A percentile compares a stretch with the other conserved stretches of the same genome.
Evolutionary conservation across 2,329 filamentous ascomycete species (phyloP).

Genomic region (Aspergillus neoniger): DNA sequence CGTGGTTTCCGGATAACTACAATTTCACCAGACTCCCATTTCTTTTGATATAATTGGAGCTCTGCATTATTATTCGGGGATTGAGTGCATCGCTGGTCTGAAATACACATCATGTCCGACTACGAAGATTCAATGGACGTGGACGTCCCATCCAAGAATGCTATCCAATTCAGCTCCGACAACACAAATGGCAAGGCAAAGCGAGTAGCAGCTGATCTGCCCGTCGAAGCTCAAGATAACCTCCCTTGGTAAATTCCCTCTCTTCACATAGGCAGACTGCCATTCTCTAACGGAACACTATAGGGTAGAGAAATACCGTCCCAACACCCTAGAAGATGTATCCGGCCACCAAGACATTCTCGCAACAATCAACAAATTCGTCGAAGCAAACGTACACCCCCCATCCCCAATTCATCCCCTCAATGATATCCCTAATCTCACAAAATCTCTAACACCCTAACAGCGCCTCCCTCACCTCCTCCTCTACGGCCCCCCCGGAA

Average conservation of each 20-base stretch:
- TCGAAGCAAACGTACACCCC: conserved; percentile 74
- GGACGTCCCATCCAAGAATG: conserved; percentile 54
- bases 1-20: conserved; percentile 20
- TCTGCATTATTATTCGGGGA: too few relatives aligned
- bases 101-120: conserved; percentile 51
- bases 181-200: conserved; percentile 77
- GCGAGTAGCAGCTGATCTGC: conserved; percentile 86
- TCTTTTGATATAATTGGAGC: too few relatives aligned
- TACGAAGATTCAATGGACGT: conserved; percentile 69
- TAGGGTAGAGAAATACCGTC: conserved; percentile 97
- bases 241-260: conserved; percentile 72
- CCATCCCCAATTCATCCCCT: background rate
- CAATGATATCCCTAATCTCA: background rate
- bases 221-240: conserved; percentile 89
- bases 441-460: conserved; percentile 1
- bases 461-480: conserved; percentile 88
- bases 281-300: conserved; percentile 19
- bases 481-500: conserved; percentile 93
- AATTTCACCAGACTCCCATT: background rate
- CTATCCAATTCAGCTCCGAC: conserved; percentile 71
- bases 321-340: conserved; percentile 84
- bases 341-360: conserved; percentile 97
- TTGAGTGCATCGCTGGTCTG: too few relatives aligned
- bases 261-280: background rate
- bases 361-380: conserved; percentile 95